A percentile compares a stretch with the other conserved stretches of the same genome.
These are phyloP conservation scores for Quercus tomentella DNA, from an alignment of 331 rosid species.

Conservation along the genomic window DNA sequence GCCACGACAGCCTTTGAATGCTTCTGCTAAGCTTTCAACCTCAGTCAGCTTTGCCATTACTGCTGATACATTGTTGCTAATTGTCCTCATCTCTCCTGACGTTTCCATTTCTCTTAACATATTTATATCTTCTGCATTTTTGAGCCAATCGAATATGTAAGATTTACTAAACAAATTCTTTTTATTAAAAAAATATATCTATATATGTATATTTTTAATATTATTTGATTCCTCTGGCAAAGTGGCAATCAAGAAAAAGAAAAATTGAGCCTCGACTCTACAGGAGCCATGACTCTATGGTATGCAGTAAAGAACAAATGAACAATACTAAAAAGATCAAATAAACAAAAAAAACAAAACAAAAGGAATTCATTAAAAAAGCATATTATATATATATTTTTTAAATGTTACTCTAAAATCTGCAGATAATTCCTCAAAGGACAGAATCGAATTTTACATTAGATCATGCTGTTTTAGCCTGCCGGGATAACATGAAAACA, in stretches of 20 bases:
- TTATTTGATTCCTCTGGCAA: background rate
- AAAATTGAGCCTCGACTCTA: no score
- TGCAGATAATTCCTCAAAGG: no score
- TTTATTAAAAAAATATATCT: background rate
- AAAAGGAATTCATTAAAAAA: no score
- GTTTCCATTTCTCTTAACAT: slow-evolving; percentile 54
- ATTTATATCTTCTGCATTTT: slow-evolving; percentile 57
- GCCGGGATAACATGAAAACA: background rate
- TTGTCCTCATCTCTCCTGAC: slow-evolving; percentile 8
- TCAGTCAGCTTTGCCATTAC: slow-evolving; percentile 51
- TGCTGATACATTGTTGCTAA: slow-evolving; percentile 17
- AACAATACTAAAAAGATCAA: background rate
- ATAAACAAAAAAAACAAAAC: no score
- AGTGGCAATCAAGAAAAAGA: background rate
- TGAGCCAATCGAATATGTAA: background rate
- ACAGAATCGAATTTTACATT: background rate
- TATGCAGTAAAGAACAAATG: no score
- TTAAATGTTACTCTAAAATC: background rate
- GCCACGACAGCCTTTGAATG: slow-evolving; percentile 83
- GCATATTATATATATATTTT: no score
- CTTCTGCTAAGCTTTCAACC: slow-evolving; percentile 42
- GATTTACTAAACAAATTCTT: no score
- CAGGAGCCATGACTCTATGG: no score
- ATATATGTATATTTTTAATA: no score
- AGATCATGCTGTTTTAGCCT: background rate